A percentile compares a stretch with the other conserved stretches of the same genome.
Evolutionary conservation across 2,329 filamentous ascomycete species (phyloP).

Genomic region (Fusarium anthophilum): DNA sequence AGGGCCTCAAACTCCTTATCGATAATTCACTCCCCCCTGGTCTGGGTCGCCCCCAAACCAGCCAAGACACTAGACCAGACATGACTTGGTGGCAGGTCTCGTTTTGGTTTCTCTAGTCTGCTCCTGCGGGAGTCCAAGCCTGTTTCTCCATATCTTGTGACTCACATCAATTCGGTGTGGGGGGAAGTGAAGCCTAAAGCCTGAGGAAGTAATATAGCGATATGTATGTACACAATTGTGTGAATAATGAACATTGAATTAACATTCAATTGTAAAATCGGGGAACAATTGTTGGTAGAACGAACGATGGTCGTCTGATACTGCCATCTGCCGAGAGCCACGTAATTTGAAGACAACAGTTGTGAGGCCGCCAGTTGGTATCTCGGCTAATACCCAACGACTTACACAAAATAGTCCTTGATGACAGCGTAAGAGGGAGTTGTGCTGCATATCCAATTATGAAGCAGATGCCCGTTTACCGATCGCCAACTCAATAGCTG

Average conservation of each 20-base stretch:
- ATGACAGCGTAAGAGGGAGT: neutral
- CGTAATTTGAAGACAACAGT: neutral
- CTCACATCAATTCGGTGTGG: slow-evolving; percentile 39
- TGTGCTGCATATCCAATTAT: neutral
- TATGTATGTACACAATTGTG: neutral
- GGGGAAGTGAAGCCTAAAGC: slow-evolving; percentile 11
- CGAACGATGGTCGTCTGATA: neutral
- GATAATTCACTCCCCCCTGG: slow-evolving; percentile 33
- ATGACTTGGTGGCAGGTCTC: slow-evolving; percentile 33
- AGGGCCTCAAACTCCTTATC: slow-evolving; percentile 31
- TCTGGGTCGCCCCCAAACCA: slow-evolving; percentile 22
- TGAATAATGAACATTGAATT: neutral
- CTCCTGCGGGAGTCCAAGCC: slow-evolving; percentile 32
- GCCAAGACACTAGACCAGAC: slow-evolving; percentile 27
- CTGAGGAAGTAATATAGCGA: slow-evolving; percentile 7
- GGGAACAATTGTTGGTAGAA: neutral
- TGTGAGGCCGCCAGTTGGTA: slow-evolving; percentile 22
- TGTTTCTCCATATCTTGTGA: slow-evolving; percentile 41
- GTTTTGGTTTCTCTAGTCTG: slow-evolving; percentile 37
- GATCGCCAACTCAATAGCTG: neutral
- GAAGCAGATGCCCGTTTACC: neutral
- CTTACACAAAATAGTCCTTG: neutral
- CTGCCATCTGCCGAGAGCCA: neutral
- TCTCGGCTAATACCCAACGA: neutral
- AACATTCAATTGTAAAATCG: neutral